Evolutionary conservation across 768 basidiomycete genomes (phyloP).

Genomic region (Clitopilus hobsonii): DNA sequence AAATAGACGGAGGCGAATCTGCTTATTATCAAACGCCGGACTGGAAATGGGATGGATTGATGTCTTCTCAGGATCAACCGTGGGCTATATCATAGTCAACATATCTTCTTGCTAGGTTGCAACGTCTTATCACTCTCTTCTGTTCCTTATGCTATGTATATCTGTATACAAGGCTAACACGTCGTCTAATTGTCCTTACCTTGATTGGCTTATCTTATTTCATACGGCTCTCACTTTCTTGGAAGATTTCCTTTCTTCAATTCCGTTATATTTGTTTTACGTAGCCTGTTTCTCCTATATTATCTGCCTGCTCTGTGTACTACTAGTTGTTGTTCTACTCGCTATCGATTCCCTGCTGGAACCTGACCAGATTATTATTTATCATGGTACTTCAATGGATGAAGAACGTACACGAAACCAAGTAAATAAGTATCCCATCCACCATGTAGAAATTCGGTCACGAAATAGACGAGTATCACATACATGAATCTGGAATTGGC

Average conservation of each 20-base stretch:
- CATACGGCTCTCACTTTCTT: slow-evolving; percentile 24
- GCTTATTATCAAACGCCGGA: slow-evolving; percentile 56
- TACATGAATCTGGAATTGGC: no score
- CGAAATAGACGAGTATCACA: no score
- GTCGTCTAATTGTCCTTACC: slow-evolving; percentile 13
- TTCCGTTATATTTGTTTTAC: slow-evolving; percentile 19
- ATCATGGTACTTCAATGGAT: no score
- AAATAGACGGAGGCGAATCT: slow-evolving; percentile 73
- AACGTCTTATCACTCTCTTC: slow-evolving; percentile 13
- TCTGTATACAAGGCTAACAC: slow-evolving; percentile 16
- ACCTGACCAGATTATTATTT: background rate
- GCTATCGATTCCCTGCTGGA: slow-evolving; percentile 50
- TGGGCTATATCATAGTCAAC: slow-evolving; percentile 63
- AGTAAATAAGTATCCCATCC: no score
- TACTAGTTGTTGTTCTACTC: slow-evolving; percentile 61
- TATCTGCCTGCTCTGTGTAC: slow-evolving; percentile 48
- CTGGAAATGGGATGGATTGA: slow-evolving; percentile 74
- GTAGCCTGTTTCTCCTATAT: slow-evolving; percentile 36
- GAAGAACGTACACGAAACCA: no score
- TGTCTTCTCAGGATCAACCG: slow-evolving; percentile 60
- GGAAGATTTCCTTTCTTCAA: slow-evolving; percentile 27
- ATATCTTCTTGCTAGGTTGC: slow-evolving; percentile 21
- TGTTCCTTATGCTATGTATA: slow-evolving; percentile 16
- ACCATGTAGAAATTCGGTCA: no score
- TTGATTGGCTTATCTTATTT: slow-evolving; percentile 25